Evolutionary conservation across 495 filamentous ascomycete genomes (phyloP).

Genomic region (Aeminium ludgeri): DNA sequence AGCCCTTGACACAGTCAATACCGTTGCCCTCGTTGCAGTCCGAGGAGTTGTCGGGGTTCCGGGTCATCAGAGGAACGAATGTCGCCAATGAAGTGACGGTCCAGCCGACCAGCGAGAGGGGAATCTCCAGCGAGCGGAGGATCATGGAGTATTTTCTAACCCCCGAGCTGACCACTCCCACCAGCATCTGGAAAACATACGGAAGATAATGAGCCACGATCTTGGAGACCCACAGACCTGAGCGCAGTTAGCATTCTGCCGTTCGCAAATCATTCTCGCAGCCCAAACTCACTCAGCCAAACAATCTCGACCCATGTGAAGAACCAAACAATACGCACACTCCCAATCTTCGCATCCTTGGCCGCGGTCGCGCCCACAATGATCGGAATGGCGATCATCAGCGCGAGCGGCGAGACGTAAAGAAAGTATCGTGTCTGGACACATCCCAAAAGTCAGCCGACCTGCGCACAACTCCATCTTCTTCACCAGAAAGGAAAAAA

Average conservation of each 20-base stretch:
- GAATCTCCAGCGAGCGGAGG: conserved; percentile 61
- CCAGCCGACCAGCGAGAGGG: conserved; percentile 80
- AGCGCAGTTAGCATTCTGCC: conserved; percentile 2
- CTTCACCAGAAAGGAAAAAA: no score
- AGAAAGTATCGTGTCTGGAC: conserved; percentile 59
- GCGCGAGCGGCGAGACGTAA: conserved; percentile 64
- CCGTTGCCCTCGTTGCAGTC: conserved; percentile 4
- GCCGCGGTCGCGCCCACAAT: conserved; percentile 48
- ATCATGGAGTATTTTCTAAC: conserved; percentile 85
- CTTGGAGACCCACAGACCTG: conserved; percentile 76
- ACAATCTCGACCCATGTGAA: conserved; percentile 79
- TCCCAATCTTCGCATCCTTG: conserved; percentile 38
- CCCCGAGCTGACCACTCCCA: conserved; percentile 77
- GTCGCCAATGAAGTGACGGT: conserved; percentile 59
- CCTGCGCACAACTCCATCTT: no score
- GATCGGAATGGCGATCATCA: conserved; percentile 64
- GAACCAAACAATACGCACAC: conserved; percentile 56
- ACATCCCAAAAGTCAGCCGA: background rate
- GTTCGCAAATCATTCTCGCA: conserved; percentile 41
- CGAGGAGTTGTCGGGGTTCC: conserved; percentile 23
- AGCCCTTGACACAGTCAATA: conserved; percentile 19
- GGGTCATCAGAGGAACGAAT: conserved; percentile 49
- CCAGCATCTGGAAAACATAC: conserved; percentile 65
- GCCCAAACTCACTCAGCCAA: conserved; percentile 4
- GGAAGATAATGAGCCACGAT: conserved; percentile 65